These are phyloP conservation scores for Tephrocybe sp. DNA, from an alignment of 768 basidiomycete species.

Conservation along the genomic window DNA sequence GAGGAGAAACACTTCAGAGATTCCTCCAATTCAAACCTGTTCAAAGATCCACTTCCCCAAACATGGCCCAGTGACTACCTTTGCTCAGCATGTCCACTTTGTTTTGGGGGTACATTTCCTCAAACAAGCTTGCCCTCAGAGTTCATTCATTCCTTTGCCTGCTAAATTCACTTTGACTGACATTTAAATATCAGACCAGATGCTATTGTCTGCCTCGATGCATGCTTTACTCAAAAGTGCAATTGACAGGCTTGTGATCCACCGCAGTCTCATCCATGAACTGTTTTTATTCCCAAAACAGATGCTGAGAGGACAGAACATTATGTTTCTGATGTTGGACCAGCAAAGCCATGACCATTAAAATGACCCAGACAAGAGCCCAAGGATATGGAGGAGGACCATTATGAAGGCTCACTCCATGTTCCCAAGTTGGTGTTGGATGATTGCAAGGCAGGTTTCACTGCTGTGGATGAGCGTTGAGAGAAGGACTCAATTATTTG, in stretches of 20 bases:
- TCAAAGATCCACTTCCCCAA: not conserved
- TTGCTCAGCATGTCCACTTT: conserved; percentile 23
- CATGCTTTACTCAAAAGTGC: conserved; percentile 34
- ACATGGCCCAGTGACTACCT: conserved; percentile 21
- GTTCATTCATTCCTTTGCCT: too few relatives aligned
- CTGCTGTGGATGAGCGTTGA: too few relatives aligned
- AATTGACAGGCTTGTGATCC: conserved; percentile 17
- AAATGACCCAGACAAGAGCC: too few relatives aligned
- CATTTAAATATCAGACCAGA: conserved; percentile 15
- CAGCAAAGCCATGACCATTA: too few relatives aligned
- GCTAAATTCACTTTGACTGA: not conserved
- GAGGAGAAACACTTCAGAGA: not conserved
- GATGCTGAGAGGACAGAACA: too few relatives aligned
- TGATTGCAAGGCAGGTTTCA: too few relatives aligned
- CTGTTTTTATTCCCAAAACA: conserved; percentile 22
- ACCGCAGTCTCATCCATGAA: conserved; percentile 17
- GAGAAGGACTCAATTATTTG: too few relatives aligned
- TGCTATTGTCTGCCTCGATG: conserved; percentile 31
- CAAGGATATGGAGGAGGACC: too few relatives aligned
- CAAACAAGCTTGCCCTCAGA: not conserved
- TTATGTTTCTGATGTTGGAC: too few relatives aligned
- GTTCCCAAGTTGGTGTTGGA: too few relatives aligned
- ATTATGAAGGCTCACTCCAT: too few relatives aligned
- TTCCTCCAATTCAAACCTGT: not conserved
- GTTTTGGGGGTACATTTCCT: conserved; percentile 22